These are phyloP conservation scores for Elongisporangium anandrum DNA, from an alignment of 352 stramenopile genomes.

Conservation along the genomic window DNA sequence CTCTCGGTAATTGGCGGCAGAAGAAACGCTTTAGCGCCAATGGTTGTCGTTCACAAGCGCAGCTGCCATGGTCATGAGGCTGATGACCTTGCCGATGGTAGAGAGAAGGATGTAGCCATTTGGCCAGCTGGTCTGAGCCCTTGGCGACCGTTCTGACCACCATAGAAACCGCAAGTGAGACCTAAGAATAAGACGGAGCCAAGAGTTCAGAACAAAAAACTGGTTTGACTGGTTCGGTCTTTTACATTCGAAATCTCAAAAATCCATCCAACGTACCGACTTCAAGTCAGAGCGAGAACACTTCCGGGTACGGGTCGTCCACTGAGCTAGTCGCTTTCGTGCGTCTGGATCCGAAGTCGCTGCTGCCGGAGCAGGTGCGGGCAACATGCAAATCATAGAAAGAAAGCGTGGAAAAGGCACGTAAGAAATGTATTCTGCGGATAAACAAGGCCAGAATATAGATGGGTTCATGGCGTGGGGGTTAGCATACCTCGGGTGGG, in stretches of 20 bases:
- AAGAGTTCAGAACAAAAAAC: neutral
- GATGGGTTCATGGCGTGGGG: neutral
- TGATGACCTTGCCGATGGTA: neutral
- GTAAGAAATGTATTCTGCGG: neutral
- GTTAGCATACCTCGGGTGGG: conserved; percentile 42
- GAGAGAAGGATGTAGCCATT: neutral
- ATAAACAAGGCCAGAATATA: neutral
- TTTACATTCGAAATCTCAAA: neutral
- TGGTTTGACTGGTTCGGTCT: neutral
- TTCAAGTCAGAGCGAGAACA: neutral
- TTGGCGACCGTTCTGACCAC: neutral
- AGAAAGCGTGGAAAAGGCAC: neutral
- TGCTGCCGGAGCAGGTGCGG: neutral
- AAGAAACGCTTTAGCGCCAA: neutral
- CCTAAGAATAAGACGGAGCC: neutral
- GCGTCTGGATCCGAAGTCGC: neutral
- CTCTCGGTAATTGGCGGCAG: neutral
- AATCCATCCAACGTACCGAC: neutral
- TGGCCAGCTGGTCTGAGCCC: neutral
- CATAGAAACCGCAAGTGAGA: neutral
- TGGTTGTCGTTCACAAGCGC: neutral
- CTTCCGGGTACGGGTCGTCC: neutral
- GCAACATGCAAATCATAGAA: conserved; percentile 1
- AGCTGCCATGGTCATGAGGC: neutral
- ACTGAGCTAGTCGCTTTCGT: neutral